phyloP scores from a whole-genome alignment of 2,329 filamentous ascomycete species.

The Exophiala viscosa region DNA sequence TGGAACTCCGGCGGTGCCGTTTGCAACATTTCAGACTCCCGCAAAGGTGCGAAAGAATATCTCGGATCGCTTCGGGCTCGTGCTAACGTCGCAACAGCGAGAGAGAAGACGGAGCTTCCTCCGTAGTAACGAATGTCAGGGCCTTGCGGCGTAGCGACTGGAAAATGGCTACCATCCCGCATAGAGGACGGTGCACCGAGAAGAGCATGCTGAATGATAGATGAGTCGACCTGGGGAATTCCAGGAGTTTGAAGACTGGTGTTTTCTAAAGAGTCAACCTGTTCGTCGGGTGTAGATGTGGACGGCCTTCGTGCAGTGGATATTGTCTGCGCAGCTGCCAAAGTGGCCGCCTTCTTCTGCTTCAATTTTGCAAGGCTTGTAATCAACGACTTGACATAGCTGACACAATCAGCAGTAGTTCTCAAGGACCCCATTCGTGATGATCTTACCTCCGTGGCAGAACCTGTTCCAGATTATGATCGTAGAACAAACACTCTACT shows the following conservation, averaged over 20 bases:
- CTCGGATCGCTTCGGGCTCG: background rate
- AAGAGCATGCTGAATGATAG: no score
- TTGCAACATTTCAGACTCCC: background rate
- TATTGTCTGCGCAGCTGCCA: background rate
- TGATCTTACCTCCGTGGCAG: conserved; percentile 9
- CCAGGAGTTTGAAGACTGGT: no score
- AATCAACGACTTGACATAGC: conserved; percentile 1
- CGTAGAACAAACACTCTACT: conserved; percentile 14
- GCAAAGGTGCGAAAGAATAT: background rate
- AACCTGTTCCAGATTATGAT: conserved; percentile 10
- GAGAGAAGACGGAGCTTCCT: conserved; percentile 4
- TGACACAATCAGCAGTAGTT: background rate
- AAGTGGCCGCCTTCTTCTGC: background rate
- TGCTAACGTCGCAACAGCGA: conserved; percentile 2
- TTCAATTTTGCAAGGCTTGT: background rate
- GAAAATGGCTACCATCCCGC: conserved; percentile 1
- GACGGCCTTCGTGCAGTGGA: no score
- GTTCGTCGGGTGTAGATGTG: no score
- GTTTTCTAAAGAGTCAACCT: no score
- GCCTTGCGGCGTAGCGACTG: conserved; percentile 2
- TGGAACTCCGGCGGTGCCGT: conserved; percentile 4
- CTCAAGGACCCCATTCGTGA: background rate
- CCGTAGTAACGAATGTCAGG: conserved; percentile 2
- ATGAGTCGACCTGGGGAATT: no score
- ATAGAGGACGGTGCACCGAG: background rate